These are phyloP conservation scores for Globisporangium irregulare DNA, from an alignment of 352 stramenopile species.

Conservation along the genomic window DNA sequence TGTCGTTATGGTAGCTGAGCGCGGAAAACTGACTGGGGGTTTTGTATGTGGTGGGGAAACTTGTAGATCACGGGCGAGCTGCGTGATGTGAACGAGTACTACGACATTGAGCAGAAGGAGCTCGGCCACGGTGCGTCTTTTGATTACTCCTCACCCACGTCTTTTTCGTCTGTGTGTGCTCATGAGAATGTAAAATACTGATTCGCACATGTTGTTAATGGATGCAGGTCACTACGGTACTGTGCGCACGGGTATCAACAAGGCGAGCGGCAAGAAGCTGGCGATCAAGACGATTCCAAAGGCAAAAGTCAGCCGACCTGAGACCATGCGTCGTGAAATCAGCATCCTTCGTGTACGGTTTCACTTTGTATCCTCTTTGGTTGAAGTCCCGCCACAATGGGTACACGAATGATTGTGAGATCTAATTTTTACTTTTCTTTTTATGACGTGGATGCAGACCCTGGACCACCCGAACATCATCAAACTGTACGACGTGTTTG, in stretches of 20 bases:
- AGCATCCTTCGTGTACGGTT: conserved; percentile 80
- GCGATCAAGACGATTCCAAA: conserved; percentile 99
- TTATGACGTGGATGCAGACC: conserved; percentile 30
- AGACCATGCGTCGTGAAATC: conserved; percentile 94
- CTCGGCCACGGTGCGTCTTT: conserved; percentile 54
- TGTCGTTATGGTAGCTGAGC: neutral
- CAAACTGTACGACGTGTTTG: conserved; percentile 96
- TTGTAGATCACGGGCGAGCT: conserved; percentile 79
- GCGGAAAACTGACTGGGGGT: neutral
- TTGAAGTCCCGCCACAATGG: conserved; percentile 3
- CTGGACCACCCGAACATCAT: conserved; percentile 98
- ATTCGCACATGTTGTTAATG: neutral
- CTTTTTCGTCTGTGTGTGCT: neutral
- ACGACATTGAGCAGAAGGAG: conserved; percentile 89
- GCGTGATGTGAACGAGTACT: conserved; percentile 81
- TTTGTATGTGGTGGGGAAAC: neutral
- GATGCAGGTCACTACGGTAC: conserved; percentile 94
- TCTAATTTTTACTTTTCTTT: conserved; percentile 9
- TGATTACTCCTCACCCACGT: neutral
- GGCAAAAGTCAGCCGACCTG: conserved; percentile 92
- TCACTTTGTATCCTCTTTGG: conserved; percentile 1
- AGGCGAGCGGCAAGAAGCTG: conserved; percentile 91
- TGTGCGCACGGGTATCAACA: conserved; percentile 94
- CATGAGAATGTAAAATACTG: neutral
- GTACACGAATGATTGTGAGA: neutral